A percentile compares a stretch with the other conserved stretches of the same genome.
These are phyloP conservation scores for Coprinopsis cinerea DNA, from an alignment of 768 basidiomycete genomes.

Conservation along the genomic window DNA sequence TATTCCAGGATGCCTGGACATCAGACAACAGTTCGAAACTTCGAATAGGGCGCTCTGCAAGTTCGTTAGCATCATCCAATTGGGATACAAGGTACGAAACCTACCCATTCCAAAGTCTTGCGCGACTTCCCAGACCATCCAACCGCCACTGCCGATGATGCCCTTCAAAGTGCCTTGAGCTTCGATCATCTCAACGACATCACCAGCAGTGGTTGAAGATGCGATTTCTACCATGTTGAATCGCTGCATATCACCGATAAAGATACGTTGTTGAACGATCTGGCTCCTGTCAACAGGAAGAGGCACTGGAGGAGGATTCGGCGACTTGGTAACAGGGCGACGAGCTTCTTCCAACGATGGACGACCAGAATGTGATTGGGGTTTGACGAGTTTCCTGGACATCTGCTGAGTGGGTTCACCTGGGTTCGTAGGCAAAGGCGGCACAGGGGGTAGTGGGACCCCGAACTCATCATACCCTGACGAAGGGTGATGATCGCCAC, in stretches of 20 bases:
- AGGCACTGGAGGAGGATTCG: conserved; percentile 29
- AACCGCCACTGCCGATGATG: conserved; percentile 55
- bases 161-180: conserved; percentile 54
- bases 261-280: conserved; percentile 63
- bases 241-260: conserved; percentile 70
- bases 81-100: conserved; percentile 3
- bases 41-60: conserved; percentile 80
- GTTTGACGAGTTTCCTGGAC: conserved; percentile 16
- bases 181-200: conserved; percentile 63
- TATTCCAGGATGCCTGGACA: conserved; percentile 84
- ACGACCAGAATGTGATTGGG: conserved; percentile 11
- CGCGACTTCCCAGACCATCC: conserved; percentile 89
- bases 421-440: conserved; percentile 18
- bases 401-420: conserved; percentile 14
- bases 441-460: conserved; percentile 11
- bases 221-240: conserved; percentile 71
- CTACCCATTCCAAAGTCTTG: conserved; percentile 85
- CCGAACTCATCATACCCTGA: background rate
- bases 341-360: conserved; percentile 15
- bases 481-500: background rate
- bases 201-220: conserved; percentile 60
- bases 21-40: conserved; percentile 80
- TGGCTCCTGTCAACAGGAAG: conserved; percentile 27
- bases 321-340: conserved; percentile 7
- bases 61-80: conserved; percentile 9